Base-by-base conservation (phyloP, 2,329 filamentous ascomycete genomes). In the Lachnellula cervina region DNA sequence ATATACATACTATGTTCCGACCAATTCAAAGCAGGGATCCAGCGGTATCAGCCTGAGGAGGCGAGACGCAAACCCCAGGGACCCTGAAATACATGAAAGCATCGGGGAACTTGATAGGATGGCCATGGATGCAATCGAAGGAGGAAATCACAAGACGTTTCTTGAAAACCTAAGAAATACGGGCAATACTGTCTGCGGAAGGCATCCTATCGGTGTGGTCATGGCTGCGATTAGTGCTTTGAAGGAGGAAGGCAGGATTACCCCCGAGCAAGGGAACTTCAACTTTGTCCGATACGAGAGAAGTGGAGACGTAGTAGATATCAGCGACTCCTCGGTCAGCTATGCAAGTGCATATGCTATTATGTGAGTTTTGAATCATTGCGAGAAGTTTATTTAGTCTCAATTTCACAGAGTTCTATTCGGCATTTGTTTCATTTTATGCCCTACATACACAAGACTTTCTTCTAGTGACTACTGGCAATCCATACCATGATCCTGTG, bases 271-370 rank as follows among this genome's bases (percentile, higher is more conserved):
- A 49, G 68, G 67, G 8, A 65, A 56, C 49, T 71, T 97, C 72
- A 83, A 80, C 64, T 90, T 97, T 66, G 79, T 96, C 54, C 79
- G 88, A 66, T 99, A 99, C 71, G 86, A 96, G 69, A 82, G 92
- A 57, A 99, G 93, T 72, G 86, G 83, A 57, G 75, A 95, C 70
- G 88, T 88, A 3, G 77, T 81, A 62, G 77, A 78, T 32, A 76
- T 86, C 1, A 71, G 69, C 16, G 90, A 96, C 61, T 94, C 86
- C 62, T 97, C 92, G 64, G 94, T 99, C 51, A 97, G 92, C 73
- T 99, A 99, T 72, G 91, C 89, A 3, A 93, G 92, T 69, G 94
- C 91, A 3, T 96, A 94, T 77, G 90, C 92, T 8, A 78, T 92
- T 16, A 68, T 91, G 19, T 68, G 38, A 53, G 17, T 42, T 42